Evolutionary conservation across 2,329 filamentous ascomycete species (phyloP).

Genomic region (Coniella vitis): DNA sequence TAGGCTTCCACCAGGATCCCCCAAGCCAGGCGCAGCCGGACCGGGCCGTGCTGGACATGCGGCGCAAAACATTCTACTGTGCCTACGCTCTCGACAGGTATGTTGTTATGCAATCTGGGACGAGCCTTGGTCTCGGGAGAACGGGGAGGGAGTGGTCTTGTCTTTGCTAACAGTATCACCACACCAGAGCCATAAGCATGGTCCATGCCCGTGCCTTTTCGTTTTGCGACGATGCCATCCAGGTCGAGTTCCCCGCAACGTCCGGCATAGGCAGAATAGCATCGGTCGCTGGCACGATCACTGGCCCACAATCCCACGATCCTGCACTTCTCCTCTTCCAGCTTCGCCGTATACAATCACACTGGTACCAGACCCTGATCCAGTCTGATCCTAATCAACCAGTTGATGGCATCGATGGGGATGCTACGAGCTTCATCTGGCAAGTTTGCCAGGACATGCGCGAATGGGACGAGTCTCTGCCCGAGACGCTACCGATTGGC

Average conservation of each 20-base stretch:
- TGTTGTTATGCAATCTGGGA: too few relatives aligned
- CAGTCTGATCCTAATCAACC: constrained; percentile 62
- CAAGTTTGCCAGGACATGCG: constrained; percentile 69
- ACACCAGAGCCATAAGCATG: constrained; percentile 71
- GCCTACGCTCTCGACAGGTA: constrained; percentile 85
- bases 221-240: constrained; percentile 82
- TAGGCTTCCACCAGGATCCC: constrained; percentile 90
- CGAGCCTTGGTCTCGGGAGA: too few relatives aligned
- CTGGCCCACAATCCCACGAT: constrained; percentile 48
- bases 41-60: constrained; percentile 64
- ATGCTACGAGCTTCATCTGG: constrained; percentile 68
- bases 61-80: constrained; percentile 82
- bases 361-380: constrained; percentile 84
- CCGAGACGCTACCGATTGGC: constrained; percentile 53
- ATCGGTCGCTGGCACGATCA: constrained; percentile 35
- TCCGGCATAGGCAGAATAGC: constrained; percentile 35
- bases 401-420: constrained; percentile 38
- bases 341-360: constrained; percentile 77
- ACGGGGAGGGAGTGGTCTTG: too few relatives aligned
- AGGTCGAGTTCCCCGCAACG: constrained; percentile 66
- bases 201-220: constrained; percentile 84
- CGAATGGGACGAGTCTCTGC: constrained; percentile 75
- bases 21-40: constrained; percentile 62
- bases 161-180: constrained; percentile 15
- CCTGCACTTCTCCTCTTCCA: constrained; percentile 73